phyloP scores from a whole-genome alignment of 164 flowering plant genomes.

The Nymphaea thermarum region DNA sequence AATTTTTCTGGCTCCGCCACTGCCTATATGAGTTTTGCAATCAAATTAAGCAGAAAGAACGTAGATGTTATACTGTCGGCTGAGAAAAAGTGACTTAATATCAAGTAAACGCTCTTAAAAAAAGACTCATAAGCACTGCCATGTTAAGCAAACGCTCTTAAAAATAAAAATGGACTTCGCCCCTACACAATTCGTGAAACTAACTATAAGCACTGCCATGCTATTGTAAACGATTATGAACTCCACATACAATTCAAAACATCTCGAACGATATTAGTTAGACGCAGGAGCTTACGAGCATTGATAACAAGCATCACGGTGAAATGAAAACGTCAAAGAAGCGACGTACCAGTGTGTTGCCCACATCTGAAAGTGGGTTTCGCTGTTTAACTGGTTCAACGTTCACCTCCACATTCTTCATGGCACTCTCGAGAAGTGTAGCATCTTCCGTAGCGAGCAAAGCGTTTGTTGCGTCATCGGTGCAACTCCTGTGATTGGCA shows the following conservation, averaged over 20 bases:
- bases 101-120: background rate
- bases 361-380: conserved; percentile 63
- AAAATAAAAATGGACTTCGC: background rate
- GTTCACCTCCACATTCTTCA: conserved; percentile 34
- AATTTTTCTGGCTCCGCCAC: too few relatives aligned
- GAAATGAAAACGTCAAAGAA: background rate
- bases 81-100: too few relatives aligned
- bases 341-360: conserved; percentile 41
- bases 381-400: conserved; percentile 25
- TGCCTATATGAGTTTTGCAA: background rate
- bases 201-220: background rate
- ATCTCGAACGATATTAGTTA: too few relatives aligned
- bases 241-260: too few relatives aligned
- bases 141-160: background rate
- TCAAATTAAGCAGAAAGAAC: too few relatives aligned
- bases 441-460: conserved; percentile 70
- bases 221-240: background rate
- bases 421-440: conserved; percentile 53
- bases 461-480: conserved; percentile 10
- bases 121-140: background rate
- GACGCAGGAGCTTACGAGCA: background rate
- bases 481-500: conserved; percentile 31
- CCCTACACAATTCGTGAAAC: background rate
- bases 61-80: too few relatives aligned
- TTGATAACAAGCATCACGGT: background rate